Conservation (phyloP, 495 filamentous ascomycete genomes). For the Penicillium arizonense region DNA sequence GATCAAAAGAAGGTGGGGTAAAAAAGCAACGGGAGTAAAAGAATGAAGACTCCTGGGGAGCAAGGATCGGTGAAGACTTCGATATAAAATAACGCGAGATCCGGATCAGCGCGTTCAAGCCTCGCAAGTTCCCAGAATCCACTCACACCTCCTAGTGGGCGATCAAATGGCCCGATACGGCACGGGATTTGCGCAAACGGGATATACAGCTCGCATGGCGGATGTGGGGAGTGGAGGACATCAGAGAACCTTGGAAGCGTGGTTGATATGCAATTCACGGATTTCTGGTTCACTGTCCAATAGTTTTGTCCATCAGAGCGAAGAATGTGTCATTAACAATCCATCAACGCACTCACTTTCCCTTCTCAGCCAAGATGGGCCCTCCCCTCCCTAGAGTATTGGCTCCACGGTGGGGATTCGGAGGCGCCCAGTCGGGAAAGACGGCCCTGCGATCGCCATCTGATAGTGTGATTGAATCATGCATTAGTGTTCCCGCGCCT, state of each 20-base stretch:
- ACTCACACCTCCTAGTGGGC: constrained; percentile 7
- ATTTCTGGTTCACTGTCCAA: no score
- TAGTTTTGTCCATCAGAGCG: no score
- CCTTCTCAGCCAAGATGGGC: background rate
- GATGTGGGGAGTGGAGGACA: background rate
- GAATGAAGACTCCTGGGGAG: constrained; percentile 8
- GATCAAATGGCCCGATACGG: constrained; percentile 1
- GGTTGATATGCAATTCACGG: no score
- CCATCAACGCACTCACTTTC: no score
- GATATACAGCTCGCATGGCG: background rate
- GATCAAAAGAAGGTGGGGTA: constrained; percentile 1
- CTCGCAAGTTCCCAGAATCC: background rate
- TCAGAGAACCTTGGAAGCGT: background rate
- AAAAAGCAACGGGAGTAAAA: constrained; percentile 1
- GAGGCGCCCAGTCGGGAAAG: constrained; percentile 10
- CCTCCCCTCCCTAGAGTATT: background rate
- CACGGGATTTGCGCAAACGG: background rate
- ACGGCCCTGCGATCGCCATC: constrained; percentile 11
- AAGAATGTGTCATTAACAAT: no score
- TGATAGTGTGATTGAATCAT: background rate
- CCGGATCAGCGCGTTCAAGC: background rate
- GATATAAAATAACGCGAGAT: constrained; percentile 12
- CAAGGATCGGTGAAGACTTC: constrained; percentile 16
- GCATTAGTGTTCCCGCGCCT: background rate
- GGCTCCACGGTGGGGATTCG: constrained; percentile 1